Evolutionary conservation across 176 grass and related monocot genomes (phyloP), one percentile per base, ranked within the genome.

Genomic region (Lolium perenne): DNA sequence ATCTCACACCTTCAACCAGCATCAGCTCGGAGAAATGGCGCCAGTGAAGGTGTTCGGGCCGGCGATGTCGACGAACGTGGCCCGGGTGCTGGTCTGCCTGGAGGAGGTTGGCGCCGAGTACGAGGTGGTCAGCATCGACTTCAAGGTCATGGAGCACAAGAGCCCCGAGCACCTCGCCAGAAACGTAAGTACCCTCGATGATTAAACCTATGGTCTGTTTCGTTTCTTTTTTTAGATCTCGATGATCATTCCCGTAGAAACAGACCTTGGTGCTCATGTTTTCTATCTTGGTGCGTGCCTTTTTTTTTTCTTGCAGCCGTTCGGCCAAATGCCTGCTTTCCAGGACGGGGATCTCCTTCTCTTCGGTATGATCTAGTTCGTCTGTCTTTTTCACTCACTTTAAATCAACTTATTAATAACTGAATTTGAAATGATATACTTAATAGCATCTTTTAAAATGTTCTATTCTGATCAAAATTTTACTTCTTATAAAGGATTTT

Each of bases 11-110:
- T 29, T 29, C 26, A 29, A 1, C 2, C 26, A 41, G 40, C 40
- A 41, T 41, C 40, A 41, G 40, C 55, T 20, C 0, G 10, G 8
- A 61, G 2, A 25, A 12, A 61, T 61, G 59, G 59, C 59, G 59
- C 59, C 59, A 10, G 59, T 61, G 59, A 61, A 61, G 59, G 59
- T 61, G n/a, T 61, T 61, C 59, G 59, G 59, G 59, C 59, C 21
- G 59, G 59, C 9, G 9, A 61, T 61, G 59, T 61, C 59, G 59
- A 25, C 59, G 59, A 23, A 23, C 59, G 59, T 61, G 21, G 59
- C 10, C 21, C 59, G 59, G 59, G 59, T 61, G 59, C 8, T 61
- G 9, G 10, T 61, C 3, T 61, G 59, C 59, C 59, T 61, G 21
- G 21, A 61, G 59, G 59, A 25, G 59, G 59, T 61, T 8, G 59